Evolutionary conservation across 2,329 filamentous ascomycete genomes (phyloP).

Genomic region (Arachnopeziza araneosa): DNA sequence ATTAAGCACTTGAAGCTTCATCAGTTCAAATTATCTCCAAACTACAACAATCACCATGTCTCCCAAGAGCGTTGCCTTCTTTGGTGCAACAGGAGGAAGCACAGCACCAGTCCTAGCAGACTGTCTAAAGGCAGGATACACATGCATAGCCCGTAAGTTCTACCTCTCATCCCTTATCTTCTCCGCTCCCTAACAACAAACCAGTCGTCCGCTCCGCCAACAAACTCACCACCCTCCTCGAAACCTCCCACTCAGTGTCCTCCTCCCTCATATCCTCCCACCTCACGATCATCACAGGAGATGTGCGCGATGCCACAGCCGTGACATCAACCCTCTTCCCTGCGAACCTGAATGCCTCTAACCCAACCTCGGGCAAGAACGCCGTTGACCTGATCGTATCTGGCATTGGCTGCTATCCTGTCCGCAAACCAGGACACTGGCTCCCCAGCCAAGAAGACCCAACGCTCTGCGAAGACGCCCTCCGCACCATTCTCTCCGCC

Average conservation of each 20-base stretch:
- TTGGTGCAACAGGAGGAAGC: constrained; percentile 3
- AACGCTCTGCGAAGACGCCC: background rate
- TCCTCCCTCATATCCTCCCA: background rate
- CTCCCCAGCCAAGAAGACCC: background rate
- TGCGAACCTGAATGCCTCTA: background rate
- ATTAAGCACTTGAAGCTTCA: background rate
- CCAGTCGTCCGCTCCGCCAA: background rate
- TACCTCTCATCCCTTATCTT: background rate
- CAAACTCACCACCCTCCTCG: constrained; percentile 1
- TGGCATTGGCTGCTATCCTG: background rate
- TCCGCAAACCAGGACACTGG: background rate
- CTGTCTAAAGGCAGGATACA: background rate
- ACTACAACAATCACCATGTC: background rate
- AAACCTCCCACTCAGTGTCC: background rate
- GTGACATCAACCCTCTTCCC: constrained; percentile 1
- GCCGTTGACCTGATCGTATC: background rate
- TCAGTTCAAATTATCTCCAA: background rate
- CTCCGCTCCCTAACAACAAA: background rate
- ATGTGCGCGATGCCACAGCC: background rate
- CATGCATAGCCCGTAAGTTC: background rate
- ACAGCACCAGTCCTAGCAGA: background rate
- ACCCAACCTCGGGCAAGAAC: background rate
- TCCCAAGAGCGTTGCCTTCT: constrained; percentile 1
- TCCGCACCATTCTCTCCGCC: background rate
- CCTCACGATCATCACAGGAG: background rate